These are phyloP conservation scores for Juncus inflexus DNA, from an alignment of 176 grass and related monocot genomes.

Conservation along the genomic window DNA sequence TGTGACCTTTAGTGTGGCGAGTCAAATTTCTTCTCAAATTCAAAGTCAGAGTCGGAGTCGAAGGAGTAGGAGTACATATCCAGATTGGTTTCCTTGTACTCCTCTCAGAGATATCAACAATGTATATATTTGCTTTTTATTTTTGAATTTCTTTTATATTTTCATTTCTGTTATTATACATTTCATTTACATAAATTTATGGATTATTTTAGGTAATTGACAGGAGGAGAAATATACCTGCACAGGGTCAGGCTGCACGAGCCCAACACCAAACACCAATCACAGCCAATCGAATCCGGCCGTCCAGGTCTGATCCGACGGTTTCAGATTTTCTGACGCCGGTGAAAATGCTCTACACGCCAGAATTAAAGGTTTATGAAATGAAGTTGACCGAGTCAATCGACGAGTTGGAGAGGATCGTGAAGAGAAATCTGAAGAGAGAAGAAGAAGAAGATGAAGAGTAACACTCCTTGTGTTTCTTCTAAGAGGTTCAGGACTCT, in stretches of 20 bases:
- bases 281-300: constrained; percentile 25
- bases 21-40: background rate
- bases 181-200: constrained; percentile 11
- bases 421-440: constrained; percentile 40
- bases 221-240: constrained; percentile 38
- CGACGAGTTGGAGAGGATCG: constrained; percentile 58
- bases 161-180: constrained; percentile 13
- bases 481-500: constrained; percentile 43
- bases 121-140: constrained; percentile 18
- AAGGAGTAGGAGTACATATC: constrained; percentile 47
- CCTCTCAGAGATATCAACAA: constrained; percentile 61
- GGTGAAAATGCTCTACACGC: constrained; percentile 24
- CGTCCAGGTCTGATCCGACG: constrained; percentile 9
- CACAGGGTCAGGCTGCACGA: constrained; percentile 1
- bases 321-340: constrained; percentile 20
- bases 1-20: constrained; percentile 12
- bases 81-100: constrained; percentile 59
- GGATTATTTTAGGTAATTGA: constrained; percentile 30
- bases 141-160: background rate
- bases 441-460: constrained; percentile 11
- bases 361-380: constrained; percentile 32
- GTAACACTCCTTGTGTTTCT: constrained; percentile 25
- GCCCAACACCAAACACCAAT: constrained; percentile 28
- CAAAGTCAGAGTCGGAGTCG: background rate
- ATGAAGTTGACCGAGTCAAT: constrained; percentile 56